Conservation (phyloP, 192 early-diverging fungal species). For the Borealophlyctis nickersoniae region DNA sequence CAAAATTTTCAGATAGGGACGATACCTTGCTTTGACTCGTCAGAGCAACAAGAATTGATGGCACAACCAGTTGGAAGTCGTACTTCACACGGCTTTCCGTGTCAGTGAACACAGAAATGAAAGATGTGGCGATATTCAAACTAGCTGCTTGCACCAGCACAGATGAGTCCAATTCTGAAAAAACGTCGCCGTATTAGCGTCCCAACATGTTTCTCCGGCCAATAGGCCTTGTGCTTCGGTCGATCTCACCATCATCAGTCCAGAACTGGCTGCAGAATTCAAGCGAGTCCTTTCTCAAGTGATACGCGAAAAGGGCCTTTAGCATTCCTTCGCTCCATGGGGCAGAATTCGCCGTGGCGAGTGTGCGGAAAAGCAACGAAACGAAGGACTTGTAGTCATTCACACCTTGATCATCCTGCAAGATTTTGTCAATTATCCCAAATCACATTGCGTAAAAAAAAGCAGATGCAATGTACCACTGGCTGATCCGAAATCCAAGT, state of each 20-base stretch:
- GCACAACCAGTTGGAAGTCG: slow-evolving; percentile 54
- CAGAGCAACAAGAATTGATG: slow-evolving; percentile 68
- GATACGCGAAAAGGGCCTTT: slow-evolving; percentile 19
- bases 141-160: background rate
- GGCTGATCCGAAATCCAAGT: too few relatives aligned
- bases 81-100: background rate
- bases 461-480: too few relatives aligned
- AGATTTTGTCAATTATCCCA: too few relatives aligned
- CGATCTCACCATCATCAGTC: slow-evolving; percentile 7
- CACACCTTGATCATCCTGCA: too few relatives aligned
- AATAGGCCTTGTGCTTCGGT: background rate
- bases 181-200: background rate
- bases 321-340: slow-evolving; percentile 24
- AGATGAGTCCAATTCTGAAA: background rate
- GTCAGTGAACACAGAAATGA: background rate
- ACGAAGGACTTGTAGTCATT: background rate
- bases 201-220: too few relatives aligned
- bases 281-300: slow-evolving; percentile 14
- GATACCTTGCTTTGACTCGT: slow-evolving; percentile 40
- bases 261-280: slow-evolving; percentile 19
- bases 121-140: slow-evolving; percentile 5
- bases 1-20: slow-evolving; percentile 1
- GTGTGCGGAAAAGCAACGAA: slow-evolving; percentile 5
- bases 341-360: background rate
- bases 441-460: too few relatives aligned